Conservation (phyloP, 331 rosid genomes). For the Malus hybrid region DNA sequence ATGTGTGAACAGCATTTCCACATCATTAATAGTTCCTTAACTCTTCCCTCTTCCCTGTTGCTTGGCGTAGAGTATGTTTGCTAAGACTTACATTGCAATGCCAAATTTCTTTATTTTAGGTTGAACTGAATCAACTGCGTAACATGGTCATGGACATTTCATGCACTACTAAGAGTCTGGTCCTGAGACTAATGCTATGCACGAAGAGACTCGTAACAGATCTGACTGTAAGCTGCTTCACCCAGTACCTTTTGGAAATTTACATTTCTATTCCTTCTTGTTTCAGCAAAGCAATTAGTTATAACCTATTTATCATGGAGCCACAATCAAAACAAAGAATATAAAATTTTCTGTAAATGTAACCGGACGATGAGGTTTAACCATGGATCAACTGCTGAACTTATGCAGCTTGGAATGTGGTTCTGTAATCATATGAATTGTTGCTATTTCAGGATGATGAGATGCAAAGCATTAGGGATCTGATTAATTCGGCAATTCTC, state of each 20-base stretch:
- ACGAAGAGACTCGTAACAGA: slow-evolving; percentile 15
- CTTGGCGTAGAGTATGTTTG: neutral
- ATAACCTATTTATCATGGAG: neutral
- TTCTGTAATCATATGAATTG: neutral
- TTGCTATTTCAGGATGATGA: slow-evolving; percentile 47
- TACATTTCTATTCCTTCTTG: neutral
- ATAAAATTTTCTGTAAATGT: neutral
- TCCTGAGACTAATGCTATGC: slow-evolving; percentile 42
- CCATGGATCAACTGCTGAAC: neutral
- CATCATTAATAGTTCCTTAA: neutral
- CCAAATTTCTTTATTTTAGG: slow-evolving; percentile 12
- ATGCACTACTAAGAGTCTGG: slow-evolving; percentile 33
- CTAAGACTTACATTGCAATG: neutral
- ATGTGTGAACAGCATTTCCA: neutral
- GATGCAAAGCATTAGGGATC: slow-evolving; percentile 26
- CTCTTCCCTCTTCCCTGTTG: neutral
- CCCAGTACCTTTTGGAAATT: neutral
- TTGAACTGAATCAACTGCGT: slow-evolving; percentile 29
- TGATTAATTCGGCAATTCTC: slow-evolving; percentile 38
- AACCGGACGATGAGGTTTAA: neutral
- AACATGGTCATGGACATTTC: slow-evolving; percentile 43
- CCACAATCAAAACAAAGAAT: neutral
- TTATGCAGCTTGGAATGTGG: neutral
- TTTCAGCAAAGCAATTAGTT: neutral
- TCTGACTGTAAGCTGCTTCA: slow-evolving; percentile 22